Percentiles rank a stretch among this genome's conserved stretches.
Evolutionary conservation across 306 rosid genomes (phyloP).

Genomic region (Dryas alaskensis): DNA sequence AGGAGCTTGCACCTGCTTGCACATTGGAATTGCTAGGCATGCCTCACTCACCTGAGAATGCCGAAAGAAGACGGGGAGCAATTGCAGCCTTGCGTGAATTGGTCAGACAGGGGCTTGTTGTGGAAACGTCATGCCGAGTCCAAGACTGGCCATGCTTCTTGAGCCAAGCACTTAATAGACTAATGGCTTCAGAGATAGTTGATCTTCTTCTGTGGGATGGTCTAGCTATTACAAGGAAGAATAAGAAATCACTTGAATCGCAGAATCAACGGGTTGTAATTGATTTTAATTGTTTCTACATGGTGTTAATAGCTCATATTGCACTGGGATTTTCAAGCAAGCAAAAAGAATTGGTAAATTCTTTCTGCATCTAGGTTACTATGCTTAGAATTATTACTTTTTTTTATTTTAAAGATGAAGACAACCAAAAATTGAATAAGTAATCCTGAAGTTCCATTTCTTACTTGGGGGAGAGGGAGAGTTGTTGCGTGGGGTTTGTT

Average conservation of each 20-base stretch:
- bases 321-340: conserved; percentile 90
- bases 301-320: conserved; percentile 71
- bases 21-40: conserved; percentile 81
- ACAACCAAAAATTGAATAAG: neutral
- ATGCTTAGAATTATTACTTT: conserved; percentile 3
- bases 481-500: conserved; percentile 6
- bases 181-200: conserved; percentile 76
- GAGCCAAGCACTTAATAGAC: conserved; percentile 70
- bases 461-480: neutral
- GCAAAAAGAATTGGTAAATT: conserved; percentile 69
- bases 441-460: neutral
- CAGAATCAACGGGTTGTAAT: conserved; percentile 85
- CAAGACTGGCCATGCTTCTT: conserved; percentile 92
- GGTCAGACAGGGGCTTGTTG: conserved; percentile 92
- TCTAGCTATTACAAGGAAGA: conserved; percentile 72
- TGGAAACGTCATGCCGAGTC: conserved; percentile 80
- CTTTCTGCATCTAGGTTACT: conserved; percentile 25
- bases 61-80: conserved; percentile 84
- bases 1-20: conserved; percentile 98
- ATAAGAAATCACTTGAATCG: conserved; percentile 88
- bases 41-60: conserved; percentile 63
- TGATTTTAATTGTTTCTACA: conserved; percentile 73
- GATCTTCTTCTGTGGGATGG: conserved; percentile 95
- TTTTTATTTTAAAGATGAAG: neutral
- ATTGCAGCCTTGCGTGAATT: conserved; percentile 90